Conservation (phyloP, 306 rosid species). For the Coriaria nepalensis region DNA sequence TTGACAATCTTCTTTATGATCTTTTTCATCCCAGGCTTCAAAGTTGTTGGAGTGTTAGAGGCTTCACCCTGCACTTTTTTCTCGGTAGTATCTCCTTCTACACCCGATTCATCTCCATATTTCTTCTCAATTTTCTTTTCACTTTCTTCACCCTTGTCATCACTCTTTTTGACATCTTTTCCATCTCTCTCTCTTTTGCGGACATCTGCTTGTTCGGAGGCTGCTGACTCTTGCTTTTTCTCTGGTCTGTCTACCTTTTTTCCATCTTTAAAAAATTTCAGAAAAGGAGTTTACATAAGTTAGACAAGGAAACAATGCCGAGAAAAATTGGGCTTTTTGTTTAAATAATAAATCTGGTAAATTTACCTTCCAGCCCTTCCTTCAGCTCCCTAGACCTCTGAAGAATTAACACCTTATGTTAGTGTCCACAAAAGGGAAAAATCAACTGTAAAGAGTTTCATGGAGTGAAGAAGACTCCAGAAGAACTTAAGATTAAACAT, state of each 20-base stretch:
- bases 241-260: constrained; percentile 29
- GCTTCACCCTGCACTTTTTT: constrained; percentile 35
- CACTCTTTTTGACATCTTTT: constrained; percentile 34
- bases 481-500: too few species aligned
- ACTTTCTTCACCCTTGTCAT: constrained; percentile 28
- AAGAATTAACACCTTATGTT: constrained; percentile 3
- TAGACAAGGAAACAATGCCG: too few species aligned
- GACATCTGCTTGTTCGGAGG: constrained; percentile 34
- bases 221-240: constrained; percentile 38
- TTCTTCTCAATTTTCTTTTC: constrained; percentile 24
- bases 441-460: not conserved
- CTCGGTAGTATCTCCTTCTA: constrained; percentile 28
- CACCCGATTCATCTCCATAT: constrained; percentile 30
- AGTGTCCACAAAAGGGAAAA: not conserved
- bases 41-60: constrained; percentile 32
- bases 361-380: constrained; percentile 31
- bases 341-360: too few species aligned
- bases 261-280: constrained; percentile 15
- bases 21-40: constrained; percentile 66
- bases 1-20: constrained; percentile 68
- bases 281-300: too few species aligned
- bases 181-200: constrained; percentile 37
- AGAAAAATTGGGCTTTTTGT: too few species aligned
- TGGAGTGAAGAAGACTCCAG: too few species aligned
- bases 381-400: constrained; percentile 31